phyloP scores from a whole-genome alignment of 768 basidiomycete species.

The Kwoniella mangroviensis region DNA sequence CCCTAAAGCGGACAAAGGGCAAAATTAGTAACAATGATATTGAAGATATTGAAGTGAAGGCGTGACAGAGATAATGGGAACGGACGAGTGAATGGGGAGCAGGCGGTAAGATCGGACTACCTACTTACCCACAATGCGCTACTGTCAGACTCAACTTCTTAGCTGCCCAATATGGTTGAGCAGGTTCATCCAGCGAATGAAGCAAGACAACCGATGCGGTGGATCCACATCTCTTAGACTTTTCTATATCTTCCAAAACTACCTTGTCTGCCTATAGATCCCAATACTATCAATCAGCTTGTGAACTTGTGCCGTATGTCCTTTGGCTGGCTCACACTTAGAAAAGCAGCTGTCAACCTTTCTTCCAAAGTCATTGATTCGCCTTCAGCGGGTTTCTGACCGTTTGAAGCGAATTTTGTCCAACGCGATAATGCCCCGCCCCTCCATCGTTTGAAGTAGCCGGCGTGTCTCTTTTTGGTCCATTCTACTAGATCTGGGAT shows the following conservation, averaged over 20 bases:
- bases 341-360: constrained; percentile 82
- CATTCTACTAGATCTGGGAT: constrained; percentile 65
- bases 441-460: constrained; percentile 86
- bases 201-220: constrained; percentile 88
- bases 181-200: constrained; percentile 83
- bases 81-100: too few relatives aligned
- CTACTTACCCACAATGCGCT: constrained; percentile 83
- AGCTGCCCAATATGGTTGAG: constrained; percentile 78
- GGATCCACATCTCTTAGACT: constrained; percentile 75
- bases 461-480: constrained; percentile 56
- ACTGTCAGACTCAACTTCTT: constrained; percentile 77
- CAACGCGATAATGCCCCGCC: constrained; percentile 69
- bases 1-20: constrained; percentile 62
- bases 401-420: constrained; percentile 45
- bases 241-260: constrained; percentile 70
- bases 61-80: too few relatives aligned
- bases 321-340: constrained; percentile 73
- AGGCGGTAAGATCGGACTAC: neutral
- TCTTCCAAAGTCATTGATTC: constrained; percentile 73
- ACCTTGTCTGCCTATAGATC: constrained; percentile 70
- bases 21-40: too few relatives aligned
- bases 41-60: too few relatives aligned
- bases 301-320: too few relatives aligned
- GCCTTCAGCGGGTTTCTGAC: constrained; percentile 14
- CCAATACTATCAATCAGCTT: neutral